These are phyloP conservation scores for Candida anutae DNA, from an alignment of 1,139 yeast species.

Conservation along the genomic window DNA sequence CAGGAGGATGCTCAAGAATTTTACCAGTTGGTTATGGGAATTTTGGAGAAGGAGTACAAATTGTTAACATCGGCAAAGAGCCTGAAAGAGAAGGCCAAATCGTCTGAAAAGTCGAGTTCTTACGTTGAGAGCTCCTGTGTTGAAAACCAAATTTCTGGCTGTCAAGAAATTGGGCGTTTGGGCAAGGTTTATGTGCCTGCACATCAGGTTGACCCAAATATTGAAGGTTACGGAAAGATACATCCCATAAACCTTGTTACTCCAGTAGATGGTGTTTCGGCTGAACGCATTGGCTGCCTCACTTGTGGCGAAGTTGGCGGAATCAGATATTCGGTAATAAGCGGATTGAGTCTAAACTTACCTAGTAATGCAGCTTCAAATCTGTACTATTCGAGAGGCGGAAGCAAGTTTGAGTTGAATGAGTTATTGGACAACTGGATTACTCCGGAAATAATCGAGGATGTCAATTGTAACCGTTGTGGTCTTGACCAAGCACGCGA, in stretches of 20 bases:
- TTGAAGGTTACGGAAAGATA: conserved; percentile 31
- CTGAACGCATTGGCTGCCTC: conserved; percentile 83
- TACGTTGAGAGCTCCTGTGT: conserved; percentile 18
- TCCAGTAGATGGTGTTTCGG: conserved; percentile 84
- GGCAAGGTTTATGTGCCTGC: conserved; percentile 69
- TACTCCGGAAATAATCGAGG: conserved; percentile 78
- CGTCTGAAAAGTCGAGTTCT: conserved; percentile 8
- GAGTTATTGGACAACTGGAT: conserved; percentile 66
- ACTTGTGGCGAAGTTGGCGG: conserved; percentile 93
- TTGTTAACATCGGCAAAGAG: conserved; percentile 4
- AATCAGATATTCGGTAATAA: conserved; percentile 69
- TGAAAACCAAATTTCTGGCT: conserved; percentile 32
- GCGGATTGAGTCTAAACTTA: conserved; percentile 74
- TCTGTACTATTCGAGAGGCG: conserved; percentile 24
- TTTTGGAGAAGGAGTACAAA: conserved; percentile 61
- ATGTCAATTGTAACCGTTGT: conserved; percentile 89
- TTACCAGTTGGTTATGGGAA: conserved; percentile 69
- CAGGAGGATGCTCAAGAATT: conserved; percentile 96
- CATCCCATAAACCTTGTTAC: conserved; percentile 58
- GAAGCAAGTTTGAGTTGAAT: conserved; percentile 42
- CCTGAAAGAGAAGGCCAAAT: conserved; percentile 1
- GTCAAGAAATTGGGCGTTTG: conserved; percentile 43
- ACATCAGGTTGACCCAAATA: conserved; percentile 63
- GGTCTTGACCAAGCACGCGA: conserved; percentile 57
- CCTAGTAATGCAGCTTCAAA: conserved; percentile 18